Evolutionary conservation across 345 rosid species (phyloP).

Genomic region (Gossypium mustelinum): DNA sequence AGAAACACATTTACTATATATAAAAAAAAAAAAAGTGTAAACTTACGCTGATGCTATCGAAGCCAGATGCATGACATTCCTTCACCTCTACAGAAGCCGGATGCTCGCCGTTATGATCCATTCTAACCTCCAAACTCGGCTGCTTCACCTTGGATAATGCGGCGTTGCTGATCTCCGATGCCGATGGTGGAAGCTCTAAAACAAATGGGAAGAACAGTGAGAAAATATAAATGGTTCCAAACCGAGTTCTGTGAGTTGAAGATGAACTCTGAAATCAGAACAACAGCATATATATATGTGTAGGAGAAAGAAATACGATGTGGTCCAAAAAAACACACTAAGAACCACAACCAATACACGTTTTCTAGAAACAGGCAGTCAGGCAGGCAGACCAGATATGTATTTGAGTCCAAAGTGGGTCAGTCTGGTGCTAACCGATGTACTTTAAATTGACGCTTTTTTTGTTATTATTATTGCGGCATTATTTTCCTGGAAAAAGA

Average conservation of each 20-base stretch:
- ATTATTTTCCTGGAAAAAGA: constrained; percentile 12
- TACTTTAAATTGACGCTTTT: background rate
- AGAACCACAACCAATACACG: constrained; percentile 6
- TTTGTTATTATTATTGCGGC: background rate
- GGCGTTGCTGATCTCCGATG: background rate
- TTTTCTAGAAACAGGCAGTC: background rate
- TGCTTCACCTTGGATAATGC: constrained; percentile 1
- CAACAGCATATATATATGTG: background rate
- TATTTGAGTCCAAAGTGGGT: background rate
- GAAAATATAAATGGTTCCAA: background rate
- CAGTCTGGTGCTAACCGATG: background rate
- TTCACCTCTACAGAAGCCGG: constrained; percentile 14
- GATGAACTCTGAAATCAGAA: background rate
- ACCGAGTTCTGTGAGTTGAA: background rate
- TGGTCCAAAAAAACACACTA: background rate
- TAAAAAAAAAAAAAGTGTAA: background rate
- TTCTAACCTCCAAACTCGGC: constrained; percentile 4
- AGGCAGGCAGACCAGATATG: background rate
- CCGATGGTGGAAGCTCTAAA: background rate
- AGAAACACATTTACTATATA: no score
- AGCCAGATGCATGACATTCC: constrained; percentile 28
- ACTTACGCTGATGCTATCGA: constrained; percentile 27
- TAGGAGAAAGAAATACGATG: background rate
- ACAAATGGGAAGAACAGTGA: background rate
- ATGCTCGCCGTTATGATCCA: constrained; percentile 19